Percentiles rank a stretch among this genome's conserved stretches.
These are phyloP conservation scores for Pythium vanterpoolii DNA, from an alignment of 352 stramenopile species.

Conservation along the genomic window DNA sequence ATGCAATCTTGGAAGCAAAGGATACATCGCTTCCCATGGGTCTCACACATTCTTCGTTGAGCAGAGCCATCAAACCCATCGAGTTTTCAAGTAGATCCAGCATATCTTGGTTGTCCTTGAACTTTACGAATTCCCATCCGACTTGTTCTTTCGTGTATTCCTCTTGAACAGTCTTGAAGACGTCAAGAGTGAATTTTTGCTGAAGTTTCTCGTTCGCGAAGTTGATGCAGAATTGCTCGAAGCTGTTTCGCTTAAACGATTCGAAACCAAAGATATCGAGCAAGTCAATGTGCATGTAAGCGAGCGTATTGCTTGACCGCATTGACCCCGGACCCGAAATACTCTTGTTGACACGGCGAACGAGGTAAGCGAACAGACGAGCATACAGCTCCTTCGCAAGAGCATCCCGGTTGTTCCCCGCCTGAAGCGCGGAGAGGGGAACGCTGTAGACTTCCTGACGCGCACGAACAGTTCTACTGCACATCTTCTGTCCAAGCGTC, in stretches of 20 bases:
- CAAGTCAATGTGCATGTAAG: slow-evolving; percentile 89
- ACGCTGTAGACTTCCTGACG: slow-evolving; percentile 83
- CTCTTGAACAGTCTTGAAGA: slow-evolving; percentile 86
- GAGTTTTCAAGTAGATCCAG: slow-evolving; percentile 87
- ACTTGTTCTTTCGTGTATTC: slow-evolving; percentile 76
- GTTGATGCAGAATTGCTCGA: slow-evolving; percentile 97
- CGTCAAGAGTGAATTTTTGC: slow-evolving; percentile 86
- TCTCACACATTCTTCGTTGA: slow-evolving; percentile 91
- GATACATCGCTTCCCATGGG: slow-evolving; percentile 85
- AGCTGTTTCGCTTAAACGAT: slow-evolving; percentile 90
- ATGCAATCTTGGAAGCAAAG: slow-evolving; percentile 87
- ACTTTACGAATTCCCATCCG: slow-evolving; percentile 79
- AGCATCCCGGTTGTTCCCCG: slow-evolving; percentile 90
- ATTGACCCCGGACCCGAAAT: slow-evolving; percentile 61
- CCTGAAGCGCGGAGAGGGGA: slow-evolving; percentile 63
- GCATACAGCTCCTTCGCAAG: slow-evolving; percentile 94
- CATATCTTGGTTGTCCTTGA: slow-evolving; percentile 90
- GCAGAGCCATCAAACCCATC: slow-evolving; percentile 86
- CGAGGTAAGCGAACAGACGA: slow-evolving; percentile 94
- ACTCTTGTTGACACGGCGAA: slow-evolving; percentile 83
- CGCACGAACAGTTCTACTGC: slow-evolving; percentile 78
- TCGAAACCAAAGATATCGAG: slow-evolving; percentile 98
- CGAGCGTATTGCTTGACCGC: slow-evolving; percentile 29
- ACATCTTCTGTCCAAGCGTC: slow-evolving; percentile 65
- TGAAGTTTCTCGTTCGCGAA: slow-evolving; percentile 95